Evolutionary conservation across 139 green algal species (phyloP).

Genomic region (Tetradesmus obliquus): DNA sequence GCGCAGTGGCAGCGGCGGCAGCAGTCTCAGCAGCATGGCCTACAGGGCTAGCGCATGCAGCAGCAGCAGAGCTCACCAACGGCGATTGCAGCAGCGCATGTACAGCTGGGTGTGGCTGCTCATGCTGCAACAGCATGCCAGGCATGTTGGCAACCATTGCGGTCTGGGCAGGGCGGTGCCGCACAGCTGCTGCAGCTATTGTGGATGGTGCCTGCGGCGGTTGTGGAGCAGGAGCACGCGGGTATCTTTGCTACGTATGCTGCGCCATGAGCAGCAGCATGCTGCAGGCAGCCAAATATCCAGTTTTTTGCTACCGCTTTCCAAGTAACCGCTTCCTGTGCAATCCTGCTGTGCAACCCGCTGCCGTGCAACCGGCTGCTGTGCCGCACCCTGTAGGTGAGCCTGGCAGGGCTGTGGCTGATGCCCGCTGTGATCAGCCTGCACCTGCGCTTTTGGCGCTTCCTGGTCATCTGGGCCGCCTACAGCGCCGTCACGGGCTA

Average conservation of each 20-base stretch:
- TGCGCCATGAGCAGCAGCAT: not conserved
- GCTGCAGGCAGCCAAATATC: not conserved
- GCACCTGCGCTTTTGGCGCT: constrained; percentile 82
- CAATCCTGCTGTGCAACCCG: too few species aligned
- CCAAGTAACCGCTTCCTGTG: too few species aligned
- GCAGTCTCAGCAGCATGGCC: not conserved
- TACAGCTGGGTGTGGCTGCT: not conserved
- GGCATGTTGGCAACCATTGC: too few species aligned
- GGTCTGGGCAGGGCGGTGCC: too few species aligned
- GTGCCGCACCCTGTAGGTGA: constrained; percentile 65
- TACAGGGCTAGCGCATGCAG: not conserved
- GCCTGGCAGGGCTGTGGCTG: constrained; percentile 88
- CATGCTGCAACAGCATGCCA: not conserved
- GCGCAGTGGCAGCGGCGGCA: not conserved
- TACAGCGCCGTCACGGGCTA: constrained; percentile 76
- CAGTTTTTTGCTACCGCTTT: too few species aligned
- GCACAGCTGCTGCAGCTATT: too few species aligned
- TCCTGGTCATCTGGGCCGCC: constrained; percentile 76
- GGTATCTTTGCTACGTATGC: too few species aligned
- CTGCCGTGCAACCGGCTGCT: not conserved
- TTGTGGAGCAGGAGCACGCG: too few species aligned
- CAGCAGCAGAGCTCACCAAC: not conserved
- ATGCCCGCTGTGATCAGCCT: constrained; percentile 79
- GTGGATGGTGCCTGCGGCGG: too few species aligned
- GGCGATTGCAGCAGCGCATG: not conserved